phyloP scores from a whole-genome alignment of 768 basidiomycete genomes.

The Boletus sensibilis region DNA sequence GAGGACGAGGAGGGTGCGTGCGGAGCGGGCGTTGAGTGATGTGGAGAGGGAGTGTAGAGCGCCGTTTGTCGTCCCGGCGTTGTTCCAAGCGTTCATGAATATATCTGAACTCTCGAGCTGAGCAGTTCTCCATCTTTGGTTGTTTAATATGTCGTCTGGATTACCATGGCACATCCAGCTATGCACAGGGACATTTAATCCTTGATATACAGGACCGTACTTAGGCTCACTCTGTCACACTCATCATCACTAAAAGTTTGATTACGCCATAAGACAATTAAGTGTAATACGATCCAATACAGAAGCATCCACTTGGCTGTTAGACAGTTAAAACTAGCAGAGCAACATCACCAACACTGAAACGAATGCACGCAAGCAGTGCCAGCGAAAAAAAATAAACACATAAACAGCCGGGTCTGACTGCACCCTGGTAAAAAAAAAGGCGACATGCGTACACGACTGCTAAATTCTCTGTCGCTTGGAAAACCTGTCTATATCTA shows the following conservation, averaged over 20 bases:
- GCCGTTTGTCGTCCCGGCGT: constrained; percentile 57
- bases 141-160: background rate
- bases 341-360: constrained; percentile 1
- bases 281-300: constrained; percentile 15
- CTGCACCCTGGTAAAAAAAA: background rate
- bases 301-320: constrained; percentile 5
- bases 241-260: background rate
- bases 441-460: background rate
- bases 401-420: background rate
- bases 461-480: constrained; percentile 29
- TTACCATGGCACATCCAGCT: too few relatives aligned
- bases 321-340: background rate
- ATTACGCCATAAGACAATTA: constrained; percentile 16
- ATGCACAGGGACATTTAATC: background rate
- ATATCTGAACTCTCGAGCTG: constrained; percentile 46
- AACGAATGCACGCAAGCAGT: background rate
- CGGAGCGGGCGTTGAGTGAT: constrained; percentile 46
- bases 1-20: constrained; percentile 37
- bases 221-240: background rate
- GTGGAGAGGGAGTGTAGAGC: constrained; percentile 48
- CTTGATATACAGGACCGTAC: background rate
- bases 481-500: constrained; percentile 23
- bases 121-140: background rate
- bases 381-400: constrained; percentile 3
- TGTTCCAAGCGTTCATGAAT: constrained; percentile 52